Percentiles rank a stretch among this genome's conserved stretches.
These are phyloP conservation scores for Pseudocercospora fijiensis DNA, from an alignment of 2,329 filamentous ascomycete genomes.

Conservation along the genomic window DNA sequence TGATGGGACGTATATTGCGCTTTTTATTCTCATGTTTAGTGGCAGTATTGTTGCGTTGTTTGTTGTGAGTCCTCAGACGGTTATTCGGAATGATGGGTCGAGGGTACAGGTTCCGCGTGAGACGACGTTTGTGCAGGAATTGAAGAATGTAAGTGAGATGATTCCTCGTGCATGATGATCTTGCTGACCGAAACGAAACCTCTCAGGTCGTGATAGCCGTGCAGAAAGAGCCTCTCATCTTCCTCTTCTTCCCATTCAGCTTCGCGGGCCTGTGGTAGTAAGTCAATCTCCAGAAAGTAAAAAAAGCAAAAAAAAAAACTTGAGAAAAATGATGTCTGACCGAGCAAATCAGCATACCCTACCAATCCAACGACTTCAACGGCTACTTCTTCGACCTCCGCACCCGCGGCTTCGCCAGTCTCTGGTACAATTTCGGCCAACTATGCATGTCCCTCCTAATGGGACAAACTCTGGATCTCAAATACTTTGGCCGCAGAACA, in stretches of 20 bases:
- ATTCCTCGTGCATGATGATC: neutral
- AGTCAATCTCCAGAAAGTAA: neutral
- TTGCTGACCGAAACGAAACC: neutral
- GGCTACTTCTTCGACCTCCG: constrained; percentile 7
- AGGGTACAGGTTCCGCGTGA: neutral
- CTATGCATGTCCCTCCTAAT: constrained; percentile 2
- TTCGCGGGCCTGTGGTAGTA: constrained; percentile 8
- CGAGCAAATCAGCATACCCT: neutral
- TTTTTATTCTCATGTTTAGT: constrained; percentile 2
- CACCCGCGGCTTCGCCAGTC: constrained; percentile 3
- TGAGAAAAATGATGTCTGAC: neutral
- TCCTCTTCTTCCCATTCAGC: constrained; percentile 6
- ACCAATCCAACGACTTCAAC: constrained; percentile 12
- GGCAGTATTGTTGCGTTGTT: constrained; percentile 2
- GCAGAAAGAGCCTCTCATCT: constrained; percentile 4
- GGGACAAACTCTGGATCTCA: neutral
- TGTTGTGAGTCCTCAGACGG: neutral
- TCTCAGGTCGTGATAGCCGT: constrained; percentile 2
- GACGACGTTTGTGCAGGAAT: constrained; percentile 6
- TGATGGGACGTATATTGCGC: constrained; percentile 5
- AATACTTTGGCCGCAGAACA: constrained; percentile 4
- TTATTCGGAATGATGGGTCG: constrained; percentile 1
- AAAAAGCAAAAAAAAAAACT: neutral
- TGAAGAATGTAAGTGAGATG: constrained; percentile 4
- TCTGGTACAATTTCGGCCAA: constrained; percentile 7